A percentile compares a stretch with the other conserved stretches of the same genome.
phyloP scores from a whole-genome alignment of 768 basidiomycete species.

The Russula abietina region DNA sequence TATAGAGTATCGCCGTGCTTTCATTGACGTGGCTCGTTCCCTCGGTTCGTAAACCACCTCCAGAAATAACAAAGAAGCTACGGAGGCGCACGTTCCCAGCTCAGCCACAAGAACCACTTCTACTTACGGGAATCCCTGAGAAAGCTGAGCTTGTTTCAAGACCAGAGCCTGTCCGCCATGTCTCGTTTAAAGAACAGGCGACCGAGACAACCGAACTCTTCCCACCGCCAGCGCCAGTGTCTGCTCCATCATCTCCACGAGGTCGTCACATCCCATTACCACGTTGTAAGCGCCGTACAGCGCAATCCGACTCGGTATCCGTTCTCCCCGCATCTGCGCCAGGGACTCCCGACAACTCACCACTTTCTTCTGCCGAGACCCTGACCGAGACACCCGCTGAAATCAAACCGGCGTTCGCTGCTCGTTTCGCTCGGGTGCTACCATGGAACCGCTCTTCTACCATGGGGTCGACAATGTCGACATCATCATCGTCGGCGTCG shows the following conservation, averaged over 20 bases:
- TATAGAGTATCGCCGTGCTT: conserved; percentile 16
- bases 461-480: background rate
- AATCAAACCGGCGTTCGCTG: conserved; percentile 8
- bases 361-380: conserved; percentile 20
- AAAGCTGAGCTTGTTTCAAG: background rate
- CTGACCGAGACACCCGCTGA: conserved; percentile 7
- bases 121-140: background rate
- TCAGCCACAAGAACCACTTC: background rate
- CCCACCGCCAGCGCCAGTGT: conserved; percentile 3
- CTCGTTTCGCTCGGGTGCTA: conserved; percentile 11
- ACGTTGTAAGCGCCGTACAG: background rate
- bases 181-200: conserved; percentile 17
- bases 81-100: background rate
- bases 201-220: background rate
- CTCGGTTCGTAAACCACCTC: background rate
- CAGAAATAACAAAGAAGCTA: background rate
- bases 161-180: conserved; percentile 8
- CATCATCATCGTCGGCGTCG: conserved; percentile 4
- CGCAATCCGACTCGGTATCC: background rate
- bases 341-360: background rate
- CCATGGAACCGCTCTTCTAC: conserved; percentile 6
- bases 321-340: background rate
- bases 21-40: conserved; percentile 20
- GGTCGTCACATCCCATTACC: background rate
- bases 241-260: conserved; percentile 2